Evolutionary conservation across 2,329 filamentous ascomycete genomes (phyloP).

Genomic region (Domatiomyces globalis): DNA sequence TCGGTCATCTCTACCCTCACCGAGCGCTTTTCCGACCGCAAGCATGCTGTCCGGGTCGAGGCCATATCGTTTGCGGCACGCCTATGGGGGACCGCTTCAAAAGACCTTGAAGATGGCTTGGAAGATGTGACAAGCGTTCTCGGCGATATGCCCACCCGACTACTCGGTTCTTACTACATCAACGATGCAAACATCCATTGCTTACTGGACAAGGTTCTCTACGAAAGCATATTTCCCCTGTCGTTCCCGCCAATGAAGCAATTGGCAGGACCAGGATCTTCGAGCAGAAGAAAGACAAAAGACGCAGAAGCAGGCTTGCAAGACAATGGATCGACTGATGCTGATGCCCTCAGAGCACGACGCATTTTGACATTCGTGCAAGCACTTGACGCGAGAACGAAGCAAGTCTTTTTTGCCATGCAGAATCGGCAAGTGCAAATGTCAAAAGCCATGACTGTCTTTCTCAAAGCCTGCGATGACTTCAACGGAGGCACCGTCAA

Average conservation of each 20-base stretch:
- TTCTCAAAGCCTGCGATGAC: conserved; percentile 70
- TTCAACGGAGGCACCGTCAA: conserved; percentile 79
- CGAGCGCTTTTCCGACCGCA: conserved; percentile 78
- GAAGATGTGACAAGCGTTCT: conserved; percentile 63
- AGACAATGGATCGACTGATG: conserved; percentile 26
- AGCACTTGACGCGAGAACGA: conserved; percentile 61
- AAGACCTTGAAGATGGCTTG: conserved; percentile 71
- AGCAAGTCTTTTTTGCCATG: conserved; percentile 76
- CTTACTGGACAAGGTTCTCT: conserved; percentile 69
- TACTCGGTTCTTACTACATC: conserved; percentile 78
- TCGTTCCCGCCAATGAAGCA: conserved; percentile 62
- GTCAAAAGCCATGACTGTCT: conserved; percentile 58
- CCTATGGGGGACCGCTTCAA: conserved; percentile 85
- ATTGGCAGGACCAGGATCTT: conserved; percentile 34
- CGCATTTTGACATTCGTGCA: conserved; percentile 70
- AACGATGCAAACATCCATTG: conserved; percentile 79
- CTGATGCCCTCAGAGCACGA: conserved; percentile 59
- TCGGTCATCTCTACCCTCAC: conserved; percentile 71
- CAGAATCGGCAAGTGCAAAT: conserved; percentile 64
- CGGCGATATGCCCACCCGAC: conserved; percentile 65
- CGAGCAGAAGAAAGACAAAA: conserved; percentile 39
- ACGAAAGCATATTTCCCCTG: conserved; percentile 80
- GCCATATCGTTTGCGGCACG: conserved; percentile 73
- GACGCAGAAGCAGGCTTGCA: conserved; percentile 24
- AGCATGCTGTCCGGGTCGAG: conserved; percentile 64